Evolutionary conservation across 345 rosid genomes (phyloP).

Genomic region (Hypericum androsaemum): DNA sequence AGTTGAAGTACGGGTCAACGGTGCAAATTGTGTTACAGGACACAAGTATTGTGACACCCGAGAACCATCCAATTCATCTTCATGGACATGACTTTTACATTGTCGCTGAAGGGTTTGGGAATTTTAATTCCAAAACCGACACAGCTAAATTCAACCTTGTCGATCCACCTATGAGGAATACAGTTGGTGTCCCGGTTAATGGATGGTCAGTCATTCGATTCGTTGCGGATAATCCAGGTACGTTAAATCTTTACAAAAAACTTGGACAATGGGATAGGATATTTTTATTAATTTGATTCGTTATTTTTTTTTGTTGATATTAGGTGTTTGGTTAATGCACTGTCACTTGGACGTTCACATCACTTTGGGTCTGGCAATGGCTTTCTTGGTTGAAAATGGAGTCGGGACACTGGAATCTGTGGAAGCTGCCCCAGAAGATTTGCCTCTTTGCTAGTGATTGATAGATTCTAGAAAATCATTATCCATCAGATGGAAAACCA

Average conservation of each 20-base stretch:
- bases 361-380: slow-evolving; percentile 79
- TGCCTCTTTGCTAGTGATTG: slow-evolving; percentile 41
- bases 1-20: slow-evolving; percentile 52
- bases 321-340: slow-evolving; percentile 92
- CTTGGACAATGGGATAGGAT: neutral
- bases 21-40: slow-evolving; percentile 83
- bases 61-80: slow-evolving; percentile 87
- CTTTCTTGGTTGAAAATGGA: slow-evolving; percentile 76
- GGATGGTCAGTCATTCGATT: slow-evolving; percentile 96
- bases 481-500: slow-evolving; percentile 29
- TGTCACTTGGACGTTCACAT: slow-evolving; percentile 94
- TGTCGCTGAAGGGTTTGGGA: slow-evolving; percentile 77
- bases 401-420: slow-evolving; percentile 43
- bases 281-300: neutral
- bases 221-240: slow-evolving; percentile 95
- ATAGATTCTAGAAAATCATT: neutral
- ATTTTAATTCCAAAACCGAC: slow-evolving; percentile 62
- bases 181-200: slow-evolving; percentile 57
- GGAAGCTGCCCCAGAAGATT: slow-evolving; percentile 61
- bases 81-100: slow-evolving; percentile 95
- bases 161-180: slow-evolving; percentile 89
- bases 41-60: slow-evolving; percentile 70
- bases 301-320: neutral
- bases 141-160: slow-evolving; percentile 63
- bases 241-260: neutral